Evolutionary conservation across 306 rosid species (phyloP), one percentile per base, ranked within the genome.

Genomic region (Sicyos baderoa): DNA sequence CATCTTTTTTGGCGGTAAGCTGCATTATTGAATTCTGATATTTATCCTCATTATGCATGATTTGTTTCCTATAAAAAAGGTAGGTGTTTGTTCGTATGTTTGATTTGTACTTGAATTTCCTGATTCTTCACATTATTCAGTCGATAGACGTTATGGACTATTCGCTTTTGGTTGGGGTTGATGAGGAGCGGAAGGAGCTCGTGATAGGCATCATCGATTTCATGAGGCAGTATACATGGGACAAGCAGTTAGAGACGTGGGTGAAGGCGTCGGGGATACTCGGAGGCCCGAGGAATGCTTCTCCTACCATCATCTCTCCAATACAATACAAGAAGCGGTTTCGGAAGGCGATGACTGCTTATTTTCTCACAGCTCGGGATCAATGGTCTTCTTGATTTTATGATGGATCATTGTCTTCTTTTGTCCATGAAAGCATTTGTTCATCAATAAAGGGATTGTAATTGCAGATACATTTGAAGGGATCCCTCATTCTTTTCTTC

Each of bases 181-280:
- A 94, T 18, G 95, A 86, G 6, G 96, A 94, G 82, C 58, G 84
- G 82, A 86, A 90, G 59, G 99, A 94, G 76, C 80, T 94, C 72
- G 99, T 90, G 48, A 42, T 90, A 64, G 99, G 99, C 15, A 94
- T 94, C 53, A 94, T 94, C 50, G 99, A 94, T 82, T 94, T 76
- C 82, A 86, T 94, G 96, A 90, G 97, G 71, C 99, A 94, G 17
- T 94, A 94, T 82, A 94, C 97, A 0, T 94, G 97, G 99, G 99
- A 94, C 90, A 94, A 94, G 82, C 99, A 94, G 76, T 82, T 94
- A 70, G 99, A 94, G 76, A 90, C 99, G 37, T 90, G 96, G 99
- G 99, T 90, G 7, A 94, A 94, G 79, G 84, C 95, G 6, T 77
- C 95, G 19, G 99, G 99, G 27, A 90, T 94, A 52, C 90, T 94